A percentile compares a stretch with the other conserved stretches of the same genome.
These are phyloP conservation scores for Fusarium xylarioides DNA, from an alignment of 2,329 filamentous ascomycete species.

Conservation along the genomic window DNA sequence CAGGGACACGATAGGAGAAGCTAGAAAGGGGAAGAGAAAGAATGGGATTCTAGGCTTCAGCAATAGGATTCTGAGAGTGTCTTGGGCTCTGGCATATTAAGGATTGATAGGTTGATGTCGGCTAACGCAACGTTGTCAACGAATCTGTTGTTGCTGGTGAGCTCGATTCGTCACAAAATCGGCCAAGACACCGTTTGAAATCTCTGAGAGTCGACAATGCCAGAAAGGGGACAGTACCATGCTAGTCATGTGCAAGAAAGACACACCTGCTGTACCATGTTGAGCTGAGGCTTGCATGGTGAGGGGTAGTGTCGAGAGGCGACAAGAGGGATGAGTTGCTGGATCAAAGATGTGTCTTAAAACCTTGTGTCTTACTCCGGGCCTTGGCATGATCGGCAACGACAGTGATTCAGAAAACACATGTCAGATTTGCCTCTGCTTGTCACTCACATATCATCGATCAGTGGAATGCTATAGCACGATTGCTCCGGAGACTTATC, in stretches of 20 bases:
- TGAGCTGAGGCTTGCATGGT: not conserved
- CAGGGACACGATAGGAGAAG: not conserved
- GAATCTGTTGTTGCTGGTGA: not conserved
- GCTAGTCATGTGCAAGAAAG: not conserved
- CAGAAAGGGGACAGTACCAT: not conserved
- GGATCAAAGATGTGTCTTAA: conserved; percentile 8
- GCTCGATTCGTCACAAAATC: not conserved
- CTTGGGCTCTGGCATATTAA: not conserved
- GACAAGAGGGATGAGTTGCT: not conserved
- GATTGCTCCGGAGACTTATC: not conserved
- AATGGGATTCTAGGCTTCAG: not conserved
- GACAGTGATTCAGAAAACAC: not conserved
- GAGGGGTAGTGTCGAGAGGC: not conserved
- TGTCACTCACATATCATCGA: not conserved
- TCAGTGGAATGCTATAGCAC: conserved; percentile 7
- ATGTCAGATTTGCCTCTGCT: not conserved
- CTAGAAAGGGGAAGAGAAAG: not conserved
- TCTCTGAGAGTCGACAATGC: not conserved
- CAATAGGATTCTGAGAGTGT: too few species aligned
- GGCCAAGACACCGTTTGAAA: not conserved
- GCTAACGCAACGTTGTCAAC: not conserved
- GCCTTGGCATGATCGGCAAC: conserved; percentile 4
- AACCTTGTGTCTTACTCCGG: not conserved
- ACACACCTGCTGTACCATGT: not conserved
- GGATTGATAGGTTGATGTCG: not conserved